These are phyloP conservation scores for Penicillium sp. DNA, from an alignment of 2,329 filamentous ascomycete genomes.

Conservation along the genomic window DNA sequence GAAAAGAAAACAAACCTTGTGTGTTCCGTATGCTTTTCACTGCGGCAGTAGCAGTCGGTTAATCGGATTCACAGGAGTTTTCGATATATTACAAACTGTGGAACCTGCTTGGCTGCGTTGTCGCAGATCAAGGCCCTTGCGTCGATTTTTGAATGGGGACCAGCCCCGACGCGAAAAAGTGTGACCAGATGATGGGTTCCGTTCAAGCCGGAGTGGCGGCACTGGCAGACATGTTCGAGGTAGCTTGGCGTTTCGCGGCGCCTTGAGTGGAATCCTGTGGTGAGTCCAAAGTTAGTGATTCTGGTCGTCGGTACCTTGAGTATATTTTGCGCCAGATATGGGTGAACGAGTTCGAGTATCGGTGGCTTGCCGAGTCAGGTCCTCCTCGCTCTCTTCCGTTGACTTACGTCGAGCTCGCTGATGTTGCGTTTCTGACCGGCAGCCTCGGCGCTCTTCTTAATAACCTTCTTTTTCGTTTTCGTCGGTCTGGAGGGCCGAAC, in stretches of 20 bases:
- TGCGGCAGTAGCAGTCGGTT: slow-evolving; percentile 11
- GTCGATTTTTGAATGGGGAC: slow-evolving; percentile 28
- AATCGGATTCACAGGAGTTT: slow-evolving; percentile 17
- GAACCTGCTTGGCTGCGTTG: slow-evolving; percentile 14
- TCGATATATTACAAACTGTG: neutral
- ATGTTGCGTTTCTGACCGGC: slow-evolving; percentile 45
- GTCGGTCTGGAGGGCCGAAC: slow-evolving; percentile 62
- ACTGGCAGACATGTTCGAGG: slow-evolving; percentile 32
- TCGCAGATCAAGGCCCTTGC: neutral
- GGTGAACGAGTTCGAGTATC: slow-evolving; percentile 27
- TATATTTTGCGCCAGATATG: slow-evolving; percentile 16
- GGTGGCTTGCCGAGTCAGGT: slow-evolving; percentile 28
- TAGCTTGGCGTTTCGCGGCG: slow-evolving; percentile 40
- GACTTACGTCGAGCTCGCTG: slow-evolving; percentile 50
- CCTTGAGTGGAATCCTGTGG: slow-evolving; percentile 33
- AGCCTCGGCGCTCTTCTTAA: slow-evolving; percentile 38
- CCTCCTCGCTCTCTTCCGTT: slow-evolving; percentile 29
- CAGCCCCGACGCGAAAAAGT: slow-evolving; percentile 32
- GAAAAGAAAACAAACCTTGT: slow-evolving; percentile 41
- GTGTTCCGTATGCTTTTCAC: slow-evolving; percentile 28
- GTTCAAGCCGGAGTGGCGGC: slow-evolving; percentile 39
- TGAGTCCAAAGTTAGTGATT: slow-evolving; percentile 38
- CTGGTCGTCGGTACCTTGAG: slow-evolving; percentile 25
- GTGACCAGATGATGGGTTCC: neutral
- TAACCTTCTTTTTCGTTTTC: slow-evolving; percentile 59